A percentile compares a stretch with the other conserved stretches of the same genome.
Evolutionary conservation across 768 basidiomycete genomes (phyloP).

Genomic region (Suillus variegatus): DNA sequence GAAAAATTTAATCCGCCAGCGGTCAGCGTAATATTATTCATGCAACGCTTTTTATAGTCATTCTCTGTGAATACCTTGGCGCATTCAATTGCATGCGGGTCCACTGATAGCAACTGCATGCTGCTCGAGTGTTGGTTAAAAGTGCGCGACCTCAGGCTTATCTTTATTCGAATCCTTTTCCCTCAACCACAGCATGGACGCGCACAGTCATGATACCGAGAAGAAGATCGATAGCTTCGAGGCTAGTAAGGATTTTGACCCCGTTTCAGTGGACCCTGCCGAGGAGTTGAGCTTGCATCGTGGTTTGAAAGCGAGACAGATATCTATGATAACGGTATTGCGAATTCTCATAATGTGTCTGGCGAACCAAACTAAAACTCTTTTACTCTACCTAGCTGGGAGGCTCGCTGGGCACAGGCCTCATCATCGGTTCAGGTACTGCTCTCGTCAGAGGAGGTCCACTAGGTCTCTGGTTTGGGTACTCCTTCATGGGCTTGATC

Average conservation of each 20-base stretch:
- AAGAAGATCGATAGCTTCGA: neutral
- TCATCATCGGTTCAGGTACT: constrained; percentile 61
- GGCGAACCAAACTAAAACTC: neutral
- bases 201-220: neutral
- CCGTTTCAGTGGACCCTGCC: constrained; percentile 35
- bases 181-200: neutral
- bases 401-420: constrained; percentile 54
- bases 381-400: constrained; percentile 34
- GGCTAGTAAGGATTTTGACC: neutral
- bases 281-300: constrained; percentile 43
- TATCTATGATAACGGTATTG: constrained; percentile 56
- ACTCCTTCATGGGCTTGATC: constrained; percentile 52
- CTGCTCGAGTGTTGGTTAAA: neutral
- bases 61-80: neutral
- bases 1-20: neutral
- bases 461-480: constrained; percentile 44
- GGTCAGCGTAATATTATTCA: neutral
- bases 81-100: neutral
- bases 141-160: neutral
- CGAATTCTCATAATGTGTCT: neutral
- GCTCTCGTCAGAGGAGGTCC: constrained; percentile 58
- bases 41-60: neutral
- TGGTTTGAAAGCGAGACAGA: constrained; percentile 52
- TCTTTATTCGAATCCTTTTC: neutral
- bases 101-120: neutral